Base-by-base conservation (phyloP, 2,329 filamentous ascomycete species). In the Arthrinium puccinioides region DNA sequence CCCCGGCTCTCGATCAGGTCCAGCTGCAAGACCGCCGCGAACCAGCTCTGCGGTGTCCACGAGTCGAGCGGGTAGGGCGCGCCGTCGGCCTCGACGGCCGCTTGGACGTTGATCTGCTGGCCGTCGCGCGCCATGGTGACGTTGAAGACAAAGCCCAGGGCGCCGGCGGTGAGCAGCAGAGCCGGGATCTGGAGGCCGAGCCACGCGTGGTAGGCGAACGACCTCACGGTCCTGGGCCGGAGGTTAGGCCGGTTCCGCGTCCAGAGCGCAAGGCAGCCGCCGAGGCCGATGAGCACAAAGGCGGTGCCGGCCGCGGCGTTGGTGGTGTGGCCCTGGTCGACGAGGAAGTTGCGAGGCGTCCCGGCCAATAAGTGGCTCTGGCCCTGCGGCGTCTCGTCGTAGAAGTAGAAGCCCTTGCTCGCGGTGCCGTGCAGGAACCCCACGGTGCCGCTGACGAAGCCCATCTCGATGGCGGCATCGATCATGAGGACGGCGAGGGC, bases 1-100 rank as follows among this genome's bases (percentile, higher is more conserved):
- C 38, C 41, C 25, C 48, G 43, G 10, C 39, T 38, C 24, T 49
- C 43, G 15, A 47, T 44, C 5, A 63, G 36, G 27, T 57, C 45
- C 15, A 64, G 48, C 24, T 45, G 39, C 30, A 60, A 45, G 21
- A 64, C 47, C 6, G 58, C 59, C 4, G 47, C 39, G 39, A 61
- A 60, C 62, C 63, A 66, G 42, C 51, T 59, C 43, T 63, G 59
- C 14, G 63, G 62, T 14, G 62, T 60, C 63, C 63, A 66, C 8
- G 40, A 27, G 28, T 49, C 44, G 8, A 51, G 35, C 1, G 52
- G 49, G 32, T 66, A 66, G 4, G 49, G 44, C 13, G 27, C 10
- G 50, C 45, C n/a, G 23, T 8, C 23, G 23, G 31, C 31, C n/a
- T 13, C 9, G 10, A 36, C 31, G 1, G 55, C 61, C 3, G 54